Conservation (phyloP, 2,329 filamentous ascomycete species). For the Aspergillus persii region DNA sequence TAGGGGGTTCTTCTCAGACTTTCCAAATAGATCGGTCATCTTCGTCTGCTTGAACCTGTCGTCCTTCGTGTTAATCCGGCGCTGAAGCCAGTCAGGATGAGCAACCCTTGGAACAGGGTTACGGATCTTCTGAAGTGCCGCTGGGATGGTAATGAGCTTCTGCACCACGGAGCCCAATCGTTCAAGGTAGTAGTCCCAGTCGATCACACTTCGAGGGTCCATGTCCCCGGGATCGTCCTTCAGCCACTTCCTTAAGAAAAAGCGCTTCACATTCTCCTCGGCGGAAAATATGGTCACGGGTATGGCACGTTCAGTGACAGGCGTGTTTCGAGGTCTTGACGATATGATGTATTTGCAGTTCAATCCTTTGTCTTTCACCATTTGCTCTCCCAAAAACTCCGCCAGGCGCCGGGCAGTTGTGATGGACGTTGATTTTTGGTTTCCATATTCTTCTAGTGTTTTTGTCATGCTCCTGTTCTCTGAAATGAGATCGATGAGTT, state of each 20-base stretch:
- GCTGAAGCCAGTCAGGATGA: conserved; percentile 95
- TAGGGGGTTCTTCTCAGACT: conserved; percentile 62
- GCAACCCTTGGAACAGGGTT: conserved; percentile 92
- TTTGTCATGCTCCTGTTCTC: conserved; percentile 99
- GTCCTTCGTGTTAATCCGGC: conserved; percentile 89
- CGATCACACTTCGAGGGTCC: conserved; percentile 83
- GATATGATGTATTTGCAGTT: conserved; percentile 99
- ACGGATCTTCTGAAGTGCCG: conserved; percentile 87
- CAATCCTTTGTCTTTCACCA: conserved; percentile 98
- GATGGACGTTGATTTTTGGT: conserved; percentile 97
- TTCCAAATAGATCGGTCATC: conserved; percentile 84
- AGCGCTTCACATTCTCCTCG: conserved; percentile 79
- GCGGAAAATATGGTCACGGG: conserved; percentile 97
- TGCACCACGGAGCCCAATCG: conserved; percentile 96
- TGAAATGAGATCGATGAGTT: conserved; percentile 98
- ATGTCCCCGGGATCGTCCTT: conserved; percentile 89
- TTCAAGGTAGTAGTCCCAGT: conserved; percentile 97
- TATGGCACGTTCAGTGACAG: conserved; percentile 90
- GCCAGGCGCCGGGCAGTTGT: conserved; percentile 93
- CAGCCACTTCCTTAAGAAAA: conserved; percentile 92
- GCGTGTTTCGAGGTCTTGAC: conserved; percentile 76
- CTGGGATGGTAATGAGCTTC: conserved; percentile 97
- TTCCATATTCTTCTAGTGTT: conserved; percentile 91
- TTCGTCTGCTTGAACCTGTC: conserved; percentile 99
- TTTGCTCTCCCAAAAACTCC: conserved; percentile 95